Conservation (phyloP, 805 yeast genomes). For the Metschnikowia arizonensis region DNA sequence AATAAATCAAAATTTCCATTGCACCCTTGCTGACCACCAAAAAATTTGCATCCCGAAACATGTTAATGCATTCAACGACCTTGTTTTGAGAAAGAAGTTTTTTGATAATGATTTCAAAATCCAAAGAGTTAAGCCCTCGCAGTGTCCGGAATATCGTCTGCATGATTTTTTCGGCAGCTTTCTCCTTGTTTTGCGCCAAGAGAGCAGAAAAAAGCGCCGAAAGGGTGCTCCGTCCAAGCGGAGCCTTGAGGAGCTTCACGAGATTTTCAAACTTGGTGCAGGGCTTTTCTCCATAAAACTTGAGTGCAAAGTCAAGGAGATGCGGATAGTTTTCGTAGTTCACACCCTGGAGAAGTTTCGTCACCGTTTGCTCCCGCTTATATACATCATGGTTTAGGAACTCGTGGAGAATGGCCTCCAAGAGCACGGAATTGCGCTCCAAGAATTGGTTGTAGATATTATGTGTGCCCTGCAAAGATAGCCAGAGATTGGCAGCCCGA, state of each 20-base stretch:
- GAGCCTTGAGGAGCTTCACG: conserved; percentile 24
- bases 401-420: conserved; percentile 2
- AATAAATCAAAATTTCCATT: conserved; percentile 9
- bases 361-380: neutral
- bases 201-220: conserved; percentile 32
- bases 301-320: conserved; percentile 16
- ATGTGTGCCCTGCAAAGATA: neutral
- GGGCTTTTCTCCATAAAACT: conserved; percentile 18
- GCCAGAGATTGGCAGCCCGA: conserved; percentile 20
- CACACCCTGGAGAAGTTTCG: neutral
- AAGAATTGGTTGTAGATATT: conserved; percentile 2
- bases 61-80: conserved; percentile 22
- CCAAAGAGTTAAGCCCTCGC: conserved; percentile 25
- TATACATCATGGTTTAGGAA: neutral
- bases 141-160: conserved; percentile 27
- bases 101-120: conserved; percentile 25
- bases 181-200: conserved; percentile 23
- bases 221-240: conserved; percentile 31
- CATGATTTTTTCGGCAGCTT: conserved; percentile 28
- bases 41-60: conserved; percentile 21
- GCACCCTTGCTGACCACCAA: conserved; percentile 25
- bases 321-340: conserved; percentile 5
- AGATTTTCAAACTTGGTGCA: conserved; percentile 16
- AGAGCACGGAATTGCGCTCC: conserved; percentile 1
- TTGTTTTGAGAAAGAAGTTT: conserved; percentile 26